Base-by-base conservation (phyloP, 2,329 filamentous ascomycete species). In the Colletotrichum incanum region DNA sequence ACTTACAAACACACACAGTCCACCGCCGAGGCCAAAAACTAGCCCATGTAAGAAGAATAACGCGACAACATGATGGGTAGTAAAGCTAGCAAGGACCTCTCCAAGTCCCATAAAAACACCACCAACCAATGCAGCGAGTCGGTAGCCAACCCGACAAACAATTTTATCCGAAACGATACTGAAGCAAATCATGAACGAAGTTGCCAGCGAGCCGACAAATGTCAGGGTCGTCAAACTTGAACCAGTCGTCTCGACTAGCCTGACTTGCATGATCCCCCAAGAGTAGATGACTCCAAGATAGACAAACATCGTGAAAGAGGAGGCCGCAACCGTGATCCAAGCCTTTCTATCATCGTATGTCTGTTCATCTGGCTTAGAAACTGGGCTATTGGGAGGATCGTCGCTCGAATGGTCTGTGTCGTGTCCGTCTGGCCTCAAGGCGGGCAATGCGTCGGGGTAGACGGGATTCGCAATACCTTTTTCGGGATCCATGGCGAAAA, bases 251-350 rank as follows among this genome's bases (percentile, higher is more conserved):
- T 67, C 71, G 7, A 77, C 75, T 11, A 79, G 71, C 28, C 74
- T 63, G 18, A 76, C 75, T 37, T 79, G 78, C 67, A 78, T 52
- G 28, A 79, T 76, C 20, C 77, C 77, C 77, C 76, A 78, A 0
- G 76, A 78, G 68, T 79, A 78, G 59, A 79, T 74, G 49, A 78
- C 76, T 16, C 78, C 78, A 65, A 79, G 75, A 67, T 78, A 79
- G n/a, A 77, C 74, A 54, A 79, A 79, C 23, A 79, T 71, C 0
- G 75, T 75, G 58, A 72, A 65, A 0, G 77, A 75, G 0, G 77
- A 73, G 1, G 78, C 78, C 8, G 73, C 61, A 3, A 78, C 78
- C 20, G 78, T 75, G 11, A 78, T 41, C 78, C 77, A 79, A 9
- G 76, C 77, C 12, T 41, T 49, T 26, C 47, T 39, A 23, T 64